These are phyloP conservation scores for Prunella vulgaris DNA, from an alignment of 257 asterid species.

Conservation along the genomic window DNA sequence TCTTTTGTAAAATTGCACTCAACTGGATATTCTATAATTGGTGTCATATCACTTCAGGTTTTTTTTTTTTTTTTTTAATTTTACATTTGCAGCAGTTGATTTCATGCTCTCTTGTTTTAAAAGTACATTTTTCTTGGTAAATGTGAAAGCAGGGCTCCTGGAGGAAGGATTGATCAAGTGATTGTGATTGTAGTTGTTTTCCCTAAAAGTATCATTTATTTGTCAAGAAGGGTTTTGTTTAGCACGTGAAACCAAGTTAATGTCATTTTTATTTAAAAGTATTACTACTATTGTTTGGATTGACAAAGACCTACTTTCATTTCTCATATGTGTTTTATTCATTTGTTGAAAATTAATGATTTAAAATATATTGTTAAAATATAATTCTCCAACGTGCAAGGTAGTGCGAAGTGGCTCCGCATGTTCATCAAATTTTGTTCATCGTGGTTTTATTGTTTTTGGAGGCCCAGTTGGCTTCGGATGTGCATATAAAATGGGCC, in stretches of 20 bases:
- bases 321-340: too few relatives aligned
- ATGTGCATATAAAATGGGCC: background rate
- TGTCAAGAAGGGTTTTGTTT: too few relatives aligned
- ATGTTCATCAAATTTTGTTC: background rate
- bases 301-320: too few relatives aligned
- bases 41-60: background rate
- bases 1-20: constrained; percentile 10
- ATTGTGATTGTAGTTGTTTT: too few relatives aligned
- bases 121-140: too few relatives aligned
- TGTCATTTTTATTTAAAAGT: too few relatives aligned
- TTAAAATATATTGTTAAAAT: too few relatives aligned
- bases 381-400: background rate
- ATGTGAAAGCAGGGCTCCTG: background rate
- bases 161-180: background rate
- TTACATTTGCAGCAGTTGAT: background rate
- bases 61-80: background rate
- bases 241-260: too few relatives aligned
- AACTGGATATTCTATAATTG: background rate
- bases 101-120: too few relatives aligned
- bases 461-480: background rate
- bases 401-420: background rate
- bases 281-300: too few relatives aligned
- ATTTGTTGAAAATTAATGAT: too few relatives aligned
- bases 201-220: too few relatives aligned
- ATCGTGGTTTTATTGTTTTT: background rate